phyloP scores from a whole-genome alignment of 441 rosid species.

The Bocquillonia castaneifolia region DNA sequence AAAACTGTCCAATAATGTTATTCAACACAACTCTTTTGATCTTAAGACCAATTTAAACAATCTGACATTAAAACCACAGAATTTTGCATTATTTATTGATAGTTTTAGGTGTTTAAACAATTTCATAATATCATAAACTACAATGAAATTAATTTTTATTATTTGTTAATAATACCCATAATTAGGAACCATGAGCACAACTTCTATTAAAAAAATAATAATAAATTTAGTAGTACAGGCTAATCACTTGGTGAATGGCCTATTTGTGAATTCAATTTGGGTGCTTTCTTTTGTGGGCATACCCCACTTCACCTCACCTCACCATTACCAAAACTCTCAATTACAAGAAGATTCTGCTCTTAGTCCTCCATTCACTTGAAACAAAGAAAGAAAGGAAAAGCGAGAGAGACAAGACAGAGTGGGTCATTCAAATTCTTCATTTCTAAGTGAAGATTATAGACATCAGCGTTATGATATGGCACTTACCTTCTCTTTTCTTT shows the following conservation, averaged over 20 bases:
- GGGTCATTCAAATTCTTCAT: conserved; percentile 16
- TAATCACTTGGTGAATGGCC: conserved; percentile 25
- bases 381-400: no score
- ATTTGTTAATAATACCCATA: no score
- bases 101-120: no score
- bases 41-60: no score
- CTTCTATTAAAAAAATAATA: not conserved
- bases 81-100: no score
- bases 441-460: not conserved
- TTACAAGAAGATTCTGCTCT: conserved; percentile 25
- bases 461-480: conserved; percentile 17
- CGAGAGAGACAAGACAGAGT: conserved; percentile 9
- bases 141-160: no score
- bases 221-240: not conserved
- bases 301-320: conserved; percentile 27
- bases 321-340: conserved; percentile 24
- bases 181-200: not conserved
- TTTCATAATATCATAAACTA: no score
- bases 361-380: conserved; percentile 9
- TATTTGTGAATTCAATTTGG: conserved; percentile 24
- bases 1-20: no score
- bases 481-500: conserved; percentile 14
- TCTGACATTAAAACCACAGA: no score
- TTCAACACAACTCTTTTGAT: no score
- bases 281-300: conserved; percentile 18